Base-by-base conservation (phyloP, 2,329 filamentous ascomycete species). In the Rutstroemia sydowiana region DNA sequence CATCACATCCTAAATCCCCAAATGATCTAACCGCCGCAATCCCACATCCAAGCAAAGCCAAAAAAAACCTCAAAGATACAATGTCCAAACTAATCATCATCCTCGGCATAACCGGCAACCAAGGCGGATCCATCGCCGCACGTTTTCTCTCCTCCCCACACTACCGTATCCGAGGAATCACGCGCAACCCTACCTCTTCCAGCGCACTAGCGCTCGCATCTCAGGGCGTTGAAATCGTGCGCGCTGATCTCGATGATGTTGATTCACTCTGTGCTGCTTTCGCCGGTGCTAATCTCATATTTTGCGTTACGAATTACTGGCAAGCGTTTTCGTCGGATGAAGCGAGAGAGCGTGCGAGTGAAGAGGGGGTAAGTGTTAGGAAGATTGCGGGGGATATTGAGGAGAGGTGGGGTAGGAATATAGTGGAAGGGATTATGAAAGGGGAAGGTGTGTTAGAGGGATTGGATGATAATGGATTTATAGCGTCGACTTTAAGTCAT, bases 341-440 rank as follows among this genome's bases (percentile, higher is more conserved):
- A 2, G 28, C 18, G 2, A 52, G 52, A n/a, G 11, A 28, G 1
- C 68, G 32, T 54, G 67, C 6, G 60, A 60, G 51, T 64, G 65
- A 40, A 59, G 66, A 13, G 58, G 66, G 13, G 59, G 69, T 52
- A 62, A 64, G 6, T 63, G 63, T 3, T 58, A 64, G 1, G 54
- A 48, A 53, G 18, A 53, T 30, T 21, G 40, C 34, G 0, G 76
- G 74, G 54, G 67, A 76, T 0, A 63, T 73, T 2, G 79, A 82
- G 63, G 61, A 71, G 7, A 66, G 67, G 13, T 73, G 80, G 48
- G 77, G 78, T 0, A 73, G 70, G 55, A 82, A 81, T 53, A 75
- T 82, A 28, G 75, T 71, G 3, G 73, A 79, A 55, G 78, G 76
- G 0, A n/a, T n/a, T n/a, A 78, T 77, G 0, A 73, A 74, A 1